Base-by-base conservation (phyloP, 345 rosid genomes). In the Linum lewisii region DNA sequence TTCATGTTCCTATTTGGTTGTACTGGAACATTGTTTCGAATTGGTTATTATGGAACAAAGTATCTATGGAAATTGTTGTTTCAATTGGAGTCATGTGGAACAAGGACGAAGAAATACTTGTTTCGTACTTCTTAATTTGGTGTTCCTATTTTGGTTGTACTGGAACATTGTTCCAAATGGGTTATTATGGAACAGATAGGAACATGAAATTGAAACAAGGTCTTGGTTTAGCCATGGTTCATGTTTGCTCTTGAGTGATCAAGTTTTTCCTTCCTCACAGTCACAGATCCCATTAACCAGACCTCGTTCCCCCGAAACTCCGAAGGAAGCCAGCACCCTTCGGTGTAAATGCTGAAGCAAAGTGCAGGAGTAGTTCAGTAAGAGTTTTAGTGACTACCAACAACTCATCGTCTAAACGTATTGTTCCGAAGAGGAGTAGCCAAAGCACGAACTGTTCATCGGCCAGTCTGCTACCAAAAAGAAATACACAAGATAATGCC, bases 401-500 rank as follows among this genome's bases (percentile, higher is more conserved):
- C 59, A 74, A 55, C 44, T 66, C 34, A 8, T 29, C 34, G 4
- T 29, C 81, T 61, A 80, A 75, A 51, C 61, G 15, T 54, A 68
- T 58, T 37, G 57, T 21, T 21, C 69, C 61, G 55, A 85, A 81
- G 65, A 21, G 62, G 34, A 29, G 34, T 55, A 73, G 66, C 65
- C 72, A 25, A 61, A 70, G 71, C 52, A 63, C 61, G 51, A 54
- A 69, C 49, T 63, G 65, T 71, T 71, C 79, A 42, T 42, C 47
- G 1, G 54, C 69, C 67, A 62, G 72, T 37, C 60, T 71, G 18
- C 67, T 70, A 56, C 67, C 75, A 34, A 74, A 61, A 73, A 82
- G 45, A 65, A 74, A 72, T 21, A 72, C 78, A 58, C 87, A 60
- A 23, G 93, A 91, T 64, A 83, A 84, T 71, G 72, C 73, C 58